Percentiles rank a stretch among this genome's conserved stretches.
These are phyloP conservation scores for Hippophae gyantsensis DNA, from an alignment of 306 rosid genomes.

Conservation along the genomic window DNA sequence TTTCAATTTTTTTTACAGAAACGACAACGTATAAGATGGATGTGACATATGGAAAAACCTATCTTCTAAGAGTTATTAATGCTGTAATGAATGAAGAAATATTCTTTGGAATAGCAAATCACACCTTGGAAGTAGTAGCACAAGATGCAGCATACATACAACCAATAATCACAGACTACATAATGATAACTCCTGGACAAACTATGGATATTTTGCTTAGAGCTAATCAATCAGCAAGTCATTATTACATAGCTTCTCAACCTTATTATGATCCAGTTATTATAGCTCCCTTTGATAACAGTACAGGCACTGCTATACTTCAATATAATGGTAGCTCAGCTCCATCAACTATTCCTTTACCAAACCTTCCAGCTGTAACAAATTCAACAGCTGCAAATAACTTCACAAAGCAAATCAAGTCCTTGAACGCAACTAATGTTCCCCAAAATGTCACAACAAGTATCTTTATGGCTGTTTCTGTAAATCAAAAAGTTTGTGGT, in stretches of 20 bases:
- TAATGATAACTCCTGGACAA: conserved; percentile 40
- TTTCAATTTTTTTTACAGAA: conserved; percentile 9
- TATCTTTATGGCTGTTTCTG: conserved; percentile 18
- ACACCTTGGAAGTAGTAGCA: conserved; percentile 26
- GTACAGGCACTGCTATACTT: conserved; percentile 5
- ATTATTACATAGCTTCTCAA: conserved; percentile 12
- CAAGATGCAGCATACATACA: conserved; percentile 31
- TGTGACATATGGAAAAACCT: conserved; percentile 27
- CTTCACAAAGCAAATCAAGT: conserved; percentile 12
- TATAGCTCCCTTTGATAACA: conserved; percentile 6
- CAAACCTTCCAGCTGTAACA: background rate
- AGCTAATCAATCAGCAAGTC: conserved; percentile 17
- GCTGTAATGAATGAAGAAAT: conserved; percentile 30
- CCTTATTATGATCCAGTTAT: background rate
- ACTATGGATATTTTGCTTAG: conserved; percentile 37
- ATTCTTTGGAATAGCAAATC: conserved; percentile 32
- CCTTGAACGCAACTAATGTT: conserved; percentile 22
- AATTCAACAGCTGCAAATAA: conserved; percentile 2
- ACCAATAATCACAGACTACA: conserved; percentile 23
- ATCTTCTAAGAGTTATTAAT: conserved; percentile 24
- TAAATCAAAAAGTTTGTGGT: conserved; percentile 13
- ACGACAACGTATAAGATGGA: conserved; percentile 11
- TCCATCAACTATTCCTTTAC: background rate
- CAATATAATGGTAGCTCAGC: background rate
- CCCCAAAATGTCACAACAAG: conserved; percentile 8